Evolutionary conservation across 441 rosid genomes (phyloP).

Genomic region (Syzygium malaccense): DNA sequence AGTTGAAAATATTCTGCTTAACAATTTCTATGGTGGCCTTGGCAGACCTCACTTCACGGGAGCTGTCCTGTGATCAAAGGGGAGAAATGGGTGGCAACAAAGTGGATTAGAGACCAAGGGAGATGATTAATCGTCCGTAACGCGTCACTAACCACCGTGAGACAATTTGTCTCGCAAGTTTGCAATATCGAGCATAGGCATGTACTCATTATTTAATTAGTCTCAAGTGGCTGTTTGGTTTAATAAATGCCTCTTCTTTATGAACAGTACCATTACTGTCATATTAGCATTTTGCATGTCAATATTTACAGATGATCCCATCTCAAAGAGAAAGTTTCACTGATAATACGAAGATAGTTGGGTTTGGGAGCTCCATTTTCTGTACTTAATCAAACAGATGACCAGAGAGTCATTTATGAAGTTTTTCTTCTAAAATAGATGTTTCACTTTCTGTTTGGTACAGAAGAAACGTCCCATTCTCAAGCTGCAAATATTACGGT

Average conservation of each 20-base stretch:
- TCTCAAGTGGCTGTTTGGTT: background rate
- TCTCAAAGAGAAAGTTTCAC: background rate
- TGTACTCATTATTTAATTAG: background rate
- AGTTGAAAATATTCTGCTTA: background rate
- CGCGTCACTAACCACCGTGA: too few relatives aligned
- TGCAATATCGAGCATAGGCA: background rate
- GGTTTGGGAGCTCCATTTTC: background rate
- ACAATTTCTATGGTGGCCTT: background rate
- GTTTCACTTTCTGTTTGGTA: background rate
- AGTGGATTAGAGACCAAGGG: slow-evolving; percentile 81
- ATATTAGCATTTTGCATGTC: background rate
- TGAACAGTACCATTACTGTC: too few relatives aligned
- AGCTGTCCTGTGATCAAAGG: slow-evolving; percentile 77
- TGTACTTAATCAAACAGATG: background rate
- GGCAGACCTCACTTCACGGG: slow-evolving; percentile 76
- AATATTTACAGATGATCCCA: background rate
- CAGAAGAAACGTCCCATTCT: background rate
- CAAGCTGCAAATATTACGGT: background rate
- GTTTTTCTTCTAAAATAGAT: background rate
- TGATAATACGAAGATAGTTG: background rate
- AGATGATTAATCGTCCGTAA: background rate
- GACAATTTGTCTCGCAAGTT: background rate
- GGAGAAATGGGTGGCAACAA: slow-evolving; percentile 90
- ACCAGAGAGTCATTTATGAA: background rate
- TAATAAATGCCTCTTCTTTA: background rate